Conservation (phyloP, 305 asterid species). For the Ilex paraguariensis region DNA sequence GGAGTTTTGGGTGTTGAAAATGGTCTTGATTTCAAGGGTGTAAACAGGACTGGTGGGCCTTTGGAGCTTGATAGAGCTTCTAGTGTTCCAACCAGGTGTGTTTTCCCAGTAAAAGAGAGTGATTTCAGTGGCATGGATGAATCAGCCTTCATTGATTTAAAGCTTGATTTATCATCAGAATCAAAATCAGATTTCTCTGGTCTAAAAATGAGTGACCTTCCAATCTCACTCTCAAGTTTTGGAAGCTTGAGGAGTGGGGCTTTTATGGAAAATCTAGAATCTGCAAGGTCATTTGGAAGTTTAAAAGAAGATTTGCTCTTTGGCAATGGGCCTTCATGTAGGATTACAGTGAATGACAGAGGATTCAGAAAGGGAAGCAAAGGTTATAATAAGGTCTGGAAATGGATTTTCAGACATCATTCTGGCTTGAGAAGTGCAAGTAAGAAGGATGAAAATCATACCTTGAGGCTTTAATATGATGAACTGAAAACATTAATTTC, state of each 20-base stretch:
- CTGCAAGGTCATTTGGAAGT: slow-evolving; percentile 13
- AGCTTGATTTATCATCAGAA: slow-evolving; percentile 55
- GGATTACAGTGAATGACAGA: slow-evolving; percentile 41
- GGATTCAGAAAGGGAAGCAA: slow-evolving; percentile 40
- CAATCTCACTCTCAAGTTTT: slow-evolving; percentile 21
- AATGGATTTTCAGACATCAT: slow-evolving; percentile 71
- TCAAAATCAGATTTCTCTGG: slow-evolving; percentile 26
- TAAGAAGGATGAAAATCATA: slow-evolving; percentile 29
- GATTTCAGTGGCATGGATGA: slow-evolving; percentile 74
- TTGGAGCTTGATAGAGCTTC: slow-evolving; percentile 19
- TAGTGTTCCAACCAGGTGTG: slow-evolving; percentile 25
- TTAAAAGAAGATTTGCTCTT: slow-evolving; percentile 14
- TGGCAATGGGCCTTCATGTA: slow-evolving; percentile 41
- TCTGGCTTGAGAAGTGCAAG: slow-evolving; percentile 29
- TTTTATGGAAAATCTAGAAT: neutral
- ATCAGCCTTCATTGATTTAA: slow-evolving; percentile 73
- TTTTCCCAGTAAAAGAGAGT: slow-evolving; percentile 53
- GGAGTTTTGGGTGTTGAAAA: neutral
- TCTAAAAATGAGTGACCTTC: slow-evolving; percentile 24
- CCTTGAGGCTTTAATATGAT: too few species aligned
- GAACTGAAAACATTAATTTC: too few species aligned
- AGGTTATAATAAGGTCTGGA: slow-evolving; percentile 64
- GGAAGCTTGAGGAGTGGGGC: slow-evolving; percentile 16
- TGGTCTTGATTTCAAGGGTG: neutral
- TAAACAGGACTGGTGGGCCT: neutral